These are phyloP conservation scores for Heterobasidion parviporum DNA, from an alignment of 1,284 basidiomycete species.

Conservation along the genomic window DNA sequence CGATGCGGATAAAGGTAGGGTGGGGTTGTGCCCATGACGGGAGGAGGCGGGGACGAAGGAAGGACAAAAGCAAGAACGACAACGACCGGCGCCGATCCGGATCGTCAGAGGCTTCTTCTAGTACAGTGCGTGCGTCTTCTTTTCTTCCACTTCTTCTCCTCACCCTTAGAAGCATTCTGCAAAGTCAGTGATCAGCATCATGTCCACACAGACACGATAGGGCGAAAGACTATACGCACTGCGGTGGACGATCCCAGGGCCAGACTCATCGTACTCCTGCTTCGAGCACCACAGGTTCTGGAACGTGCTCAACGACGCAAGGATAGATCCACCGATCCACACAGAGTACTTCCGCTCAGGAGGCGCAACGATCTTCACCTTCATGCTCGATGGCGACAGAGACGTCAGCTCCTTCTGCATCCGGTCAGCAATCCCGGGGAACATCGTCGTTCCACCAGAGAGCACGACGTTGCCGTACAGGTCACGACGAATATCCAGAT, in stretches of 20 bases:
- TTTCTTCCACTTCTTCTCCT: neutral
- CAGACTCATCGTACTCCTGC: constrained; percentile 87
- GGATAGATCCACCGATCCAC: constrained; percentile 98
- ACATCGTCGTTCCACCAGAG: constrained; percentile 95
- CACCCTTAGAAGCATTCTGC: neutral
- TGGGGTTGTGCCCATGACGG: neutral
- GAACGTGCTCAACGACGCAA: constrained; percentile 94
- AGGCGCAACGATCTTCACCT: constrained; percentile 92
- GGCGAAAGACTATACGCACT: constrained; percentile 26
- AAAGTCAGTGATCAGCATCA: neutral
- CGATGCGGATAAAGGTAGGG: neutral
- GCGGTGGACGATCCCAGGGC: constrained; percentile 79
- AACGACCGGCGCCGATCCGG: neutral
- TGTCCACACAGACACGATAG: neutral
- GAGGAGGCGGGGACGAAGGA: neutral
- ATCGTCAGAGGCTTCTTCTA: neutral
- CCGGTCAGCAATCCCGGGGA: constrained; percentile 93
- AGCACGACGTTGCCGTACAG: constrained; percentile 93
- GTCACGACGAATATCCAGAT: constrained; percentile 80
- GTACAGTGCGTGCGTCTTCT: neutral
- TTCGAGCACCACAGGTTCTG: constrained; percentile 91
- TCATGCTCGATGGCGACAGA: constrained; percentile 80
- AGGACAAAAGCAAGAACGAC: neutral
- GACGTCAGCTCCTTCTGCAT: constrained; percentile 97
- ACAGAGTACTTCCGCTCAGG: constrained; percentile 93